Percentiles rank a stretch among this genome's conserved stretches.
phyloP scores from a whole-genome alignment of 2,329 filamentous ascomycete genomes.

The Fusarium mangiferae region DNA sequence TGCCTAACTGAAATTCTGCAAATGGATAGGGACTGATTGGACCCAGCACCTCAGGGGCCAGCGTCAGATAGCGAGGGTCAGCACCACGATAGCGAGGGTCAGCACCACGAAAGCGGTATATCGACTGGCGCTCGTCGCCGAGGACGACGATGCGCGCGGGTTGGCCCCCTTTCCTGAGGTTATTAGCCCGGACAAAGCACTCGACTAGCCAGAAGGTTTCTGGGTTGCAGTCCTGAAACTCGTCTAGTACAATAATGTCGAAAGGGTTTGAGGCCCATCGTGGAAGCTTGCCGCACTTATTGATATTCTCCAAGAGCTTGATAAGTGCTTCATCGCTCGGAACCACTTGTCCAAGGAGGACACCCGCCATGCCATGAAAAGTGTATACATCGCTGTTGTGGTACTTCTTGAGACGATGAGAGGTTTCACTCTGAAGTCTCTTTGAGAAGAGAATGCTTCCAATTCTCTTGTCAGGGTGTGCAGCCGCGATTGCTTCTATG shows the following conservation, averaged over 20 bases:
- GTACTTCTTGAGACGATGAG: conserved; percentile 34
- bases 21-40: conserved; percentile 38
- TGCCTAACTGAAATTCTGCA: conserved; percentile 23
- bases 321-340: conserved; percentile 32
- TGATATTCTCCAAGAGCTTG: conserved; percentile 6
- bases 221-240: conserved; percentile 48
- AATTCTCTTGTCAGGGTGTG: conserved; percentile 32
- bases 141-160: conserved; percentile 42
- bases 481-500: conserved; percentile 44
- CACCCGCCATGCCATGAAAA: conserved; percentile 42
- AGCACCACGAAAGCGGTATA: conserved; percentile 45
- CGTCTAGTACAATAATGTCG: conserved; percentile 48
- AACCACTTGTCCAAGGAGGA: conserved; percentile 27
- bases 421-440: conserved; percentile 42
- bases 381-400: conserved; percentile 37
- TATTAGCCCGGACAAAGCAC: conserved; percentile 42
- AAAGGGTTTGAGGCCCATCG: conserved; percentile 38
- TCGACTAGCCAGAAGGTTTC: conserved; percentile 41
- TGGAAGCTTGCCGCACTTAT: conserved; percentile 19
- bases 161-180: conserved; percentile 12
- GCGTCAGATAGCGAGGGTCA: conserved; percentile 43
- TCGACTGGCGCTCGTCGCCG: conserved; percentile 47
- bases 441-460: conserved; percentile 45
- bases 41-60: conserved; percentile 36
- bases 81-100: conserved; percentile 44